Conservation (phyloP, 768 basidiomycete species). For the Leccinum variicolor region DNA sequence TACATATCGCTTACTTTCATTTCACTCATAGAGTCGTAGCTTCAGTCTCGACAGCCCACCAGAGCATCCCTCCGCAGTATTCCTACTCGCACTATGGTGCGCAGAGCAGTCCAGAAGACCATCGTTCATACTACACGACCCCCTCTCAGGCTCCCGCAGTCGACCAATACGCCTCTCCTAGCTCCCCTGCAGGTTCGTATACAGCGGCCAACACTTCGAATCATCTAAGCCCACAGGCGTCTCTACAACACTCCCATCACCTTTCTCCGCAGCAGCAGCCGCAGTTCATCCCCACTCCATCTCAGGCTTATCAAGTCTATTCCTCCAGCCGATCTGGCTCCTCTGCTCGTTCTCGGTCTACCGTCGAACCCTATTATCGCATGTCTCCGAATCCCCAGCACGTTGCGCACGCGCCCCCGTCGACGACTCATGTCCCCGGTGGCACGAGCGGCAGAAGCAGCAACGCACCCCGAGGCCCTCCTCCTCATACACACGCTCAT, state of each 20-base stretch:
- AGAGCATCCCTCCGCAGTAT: conserved; percentile 15
- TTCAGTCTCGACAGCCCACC: conserved; percentile 18
- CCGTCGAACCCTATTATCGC: conserved; percentile 38
- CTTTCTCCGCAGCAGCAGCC: conserved; percentile 17
- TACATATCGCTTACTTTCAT: conserved; percentile 5
- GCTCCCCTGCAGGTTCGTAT: conserved; percentile 21
- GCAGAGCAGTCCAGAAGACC: conserved; percentile 14
- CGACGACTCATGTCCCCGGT: conserved; percentile 11
- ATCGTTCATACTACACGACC: conserved; percentile 24
- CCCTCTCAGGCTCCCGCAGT: conserved; percentile 13
- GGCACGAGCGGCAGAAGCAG: conserved; percentile 14
- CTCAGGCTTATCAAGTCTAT: conserved; percentile 38
- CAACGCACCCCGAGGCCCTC: conserved; percentile 4
- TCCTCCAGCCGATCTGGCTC: conserved; percentile 28
- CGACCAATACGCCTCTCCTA: conserved; percentile 22
- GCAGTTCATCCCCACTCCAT: conserved; percentile 49
- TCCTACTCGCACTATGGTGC: conserved; percentile 22
- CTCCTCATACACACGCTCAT: not conserved
- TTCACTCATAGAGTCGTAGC: conserved; percentile 1
- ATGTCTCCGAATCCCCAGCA: conserved; percentile 39
- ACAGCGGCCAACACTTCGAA: conserved; percentile 15
- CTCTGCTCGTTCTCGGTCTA: conserved; percentile 26
- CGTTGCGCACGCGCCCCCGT: conserved; percentile 13
- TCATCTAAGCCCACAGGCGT: conserved; percentile 13
- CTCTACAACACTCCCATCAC: conserved; percentile 19